Evolutionary conservation across 441 rosid species (phyloP).

Genomic region (Capsella rubella): DNA sequence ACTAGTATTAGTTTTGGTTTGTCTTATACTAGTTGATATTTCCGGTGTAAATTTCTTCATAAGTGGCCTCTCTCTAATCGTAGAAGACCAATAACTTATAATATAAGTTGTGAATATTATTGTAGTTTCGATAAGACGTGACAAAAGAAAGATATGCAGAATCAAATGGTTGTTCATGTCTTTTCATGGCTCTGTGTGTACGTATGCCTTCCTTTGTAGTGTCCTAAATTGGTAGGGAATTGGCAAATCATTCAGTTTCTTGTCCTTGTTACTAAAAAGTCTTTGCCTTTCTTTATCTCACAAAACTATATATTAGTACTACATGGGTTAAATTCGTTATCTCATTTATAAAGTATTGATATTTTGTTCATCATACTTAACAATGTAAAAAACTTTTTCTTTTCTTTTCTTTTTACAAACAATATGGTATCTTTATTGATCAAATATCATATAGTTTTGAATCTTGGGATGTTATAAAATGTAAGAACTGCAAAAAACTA

Average conservation of each 20-base stretch:
- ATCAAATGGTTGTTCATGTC: constrained; percentile 48
- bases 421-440: too few relatives aligned
- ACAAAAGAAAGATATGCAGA: constrained; percentile 50
- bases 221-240: constrained; percentile 46
- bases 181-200: constrained; percentile 36
- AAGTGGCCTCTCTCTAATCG: background rate
- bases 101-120: constrained; percentile 13
- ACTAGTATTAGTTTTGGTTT: background rate
- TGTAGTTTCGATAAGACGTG: constrained; percentile 46
- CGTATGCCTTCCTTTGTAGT: constrained; percentile 29
- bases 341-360: too few relatives aligned
- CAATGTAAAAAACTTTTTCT: too few relatives aligned
- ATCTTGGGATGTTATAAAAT: too few relatives aligned
- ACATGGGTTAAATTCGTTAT: too few relatives aligned
- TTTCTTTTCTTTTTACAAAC: too few relatives aligned
- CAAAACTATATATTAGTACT: too few relatives aligned
- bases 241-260: constrained; percentile 55
- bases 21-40: background rate
- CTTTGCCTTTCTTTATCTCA: constrained; percentile 19
- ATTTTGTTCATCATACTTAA: too few relatives aligned
- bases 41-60: constrained; percentile 5
- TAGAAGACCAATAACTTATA: background rate
- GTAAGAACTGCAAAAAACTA: too few relatives aligned
- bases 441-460: too few relatives aligned
- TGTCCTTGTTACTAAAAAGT: constrained; percentile 43